Percentiles rank a stretch among this genome's conserved stretches.
Conservation (phyloP, 345 rosid species). For the Alliaria petiolata region DNA sequence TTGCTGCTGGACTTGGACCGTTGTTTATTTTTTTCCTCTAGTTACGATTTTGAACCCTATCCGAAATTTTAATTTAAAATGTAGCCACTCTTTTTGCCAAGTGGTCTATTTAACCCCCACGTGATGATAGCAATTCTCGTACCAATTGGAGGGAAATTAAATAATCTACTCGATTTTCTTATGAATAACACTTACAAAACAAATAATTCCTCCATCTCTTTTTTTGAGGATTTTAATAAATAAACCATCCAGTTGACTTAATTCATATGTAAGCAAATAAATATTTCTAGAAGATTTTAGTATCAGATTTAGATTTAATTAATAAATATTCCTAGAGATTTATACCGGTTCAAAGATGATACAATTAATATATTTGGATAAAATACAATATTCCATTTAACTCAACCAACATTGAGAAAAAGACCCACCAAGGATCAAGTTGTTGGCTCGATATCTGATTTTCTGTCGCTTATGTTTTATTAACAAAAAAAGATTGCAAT, state of each 20-base stretch:
- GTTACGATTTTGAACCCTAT: background rate
- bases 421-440: background rate
- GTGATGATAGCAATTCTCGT: too few species aligned
- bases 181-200: too few species aligned
- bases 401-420: background rate
- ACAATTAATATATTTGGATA: background rate
- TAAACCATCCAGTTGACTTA: background rate
- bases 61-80: background rate
- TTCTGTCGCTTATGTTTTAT: background rate
- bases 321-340: too few species aligned
- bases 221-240: too few species aligned
- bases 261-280: background rate
- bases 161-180: too few species aligned
- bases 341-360: background rate
- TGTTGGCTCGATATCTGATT: background rate
- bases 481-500: too few species aligned
- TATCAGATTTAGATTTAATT: background rate
- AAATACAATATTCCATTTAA: background rate
- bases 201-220: too few species aligned
- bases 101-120: conserved; percentile 21
- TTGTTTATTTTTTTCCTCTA: background rate
- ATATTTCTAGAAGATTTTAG: too few species aligned
- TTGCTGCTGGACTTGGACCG: conserved; percentile 26
- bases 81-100: background rate
- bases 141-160: too few species aligned